Base-by-base conservation (phyloP, 306 rosid species). In the Inga laurina region DNA sequence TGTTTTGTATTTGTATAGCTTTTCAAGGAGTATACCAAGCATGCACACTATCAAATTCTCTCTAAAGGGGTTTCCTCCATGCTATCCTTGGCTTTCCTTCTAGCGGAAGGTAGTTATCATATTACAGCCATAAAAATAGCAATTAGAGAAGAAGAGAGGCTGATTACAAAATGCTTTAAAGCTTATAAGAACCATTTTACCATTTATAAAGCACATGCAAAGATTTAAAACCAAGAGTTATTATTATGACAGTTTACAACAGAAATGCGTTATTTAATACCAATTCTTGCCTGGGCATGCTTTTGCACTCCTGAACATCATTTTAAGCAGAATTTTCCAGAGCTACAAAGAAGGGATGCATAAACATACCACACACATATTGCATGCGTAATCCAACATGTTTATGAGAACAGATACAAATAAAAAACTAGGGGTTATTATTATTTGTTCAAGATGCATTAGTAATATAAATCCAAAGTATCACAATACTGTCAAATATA, bases 331-430 rank as follows among this genome's bases (percentile, higher is more conserved):
- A 16, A 74, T 27, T 18, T 35, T 80, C 61, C 34, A 54, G 54
- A 66, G 85, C 49, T 64, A 65, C 30, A 87, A 56, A 67, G 74
- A 72, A 77, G 77, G n/a, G n/a, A 80, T 74, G 84, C 83, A 83
- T 69, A 76, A 48, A 79, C 74, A 41, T 62, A 74, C 54, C 59
- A 70, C 14, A 69, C 59, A 79, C 24, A 65, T 66, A 57, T n/a
- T 24, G 61, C 45, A 46, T 82, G 83, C 74, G 34, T 5, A 78
- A 43, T 37, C 52, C 5, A 43, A 68, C 74, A 34, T 76, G 61
- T 81, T 44, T 43, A 77, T 51, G 22, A 3, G 12, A 10, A 14
- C 27, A 45, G 6, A 65, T 39, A 37, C 18, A 72, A 39, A 34
- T 41, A 34, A 52, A 54, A 34, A 89, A 35, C 54, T 52, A 56